Evolutionary conservation across 768 basidiomycete genomes (phyloP).

Genomic region (Kwoniella shandongensis): DNA sequence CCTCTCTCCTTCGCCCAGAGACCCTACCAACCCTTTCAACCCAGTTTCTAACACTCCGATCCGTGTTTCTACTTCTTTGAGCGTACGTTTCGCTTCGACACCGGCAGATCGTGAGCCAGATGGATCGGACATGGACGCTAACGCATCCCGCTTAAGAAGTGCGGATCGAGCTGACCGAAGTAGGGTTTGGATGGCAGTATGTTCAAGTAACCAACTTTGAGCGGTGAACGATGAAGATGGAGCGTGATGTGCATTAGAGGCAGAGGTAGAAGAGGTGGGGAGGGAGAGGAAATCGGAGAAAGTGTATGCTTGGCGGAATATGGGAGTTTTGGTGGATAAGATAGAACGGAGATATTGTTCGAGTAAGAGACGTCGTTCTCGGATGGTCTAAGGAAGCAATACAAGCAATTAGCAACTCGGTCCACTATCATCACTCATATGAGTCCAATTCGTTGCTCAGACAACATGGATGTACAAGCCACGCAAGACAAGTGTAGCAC

Average conservation of each 20-base stretch:
- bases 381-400: conserved; percentile 59
- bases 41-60: conserved; percentile 68
- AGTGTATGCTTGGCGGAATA: conserved; percentile 74
- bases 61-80: conserved; percentile 56
- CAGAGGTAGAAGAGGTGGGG: conserved; percentile 10
- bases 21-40: conserved; percentile 67
- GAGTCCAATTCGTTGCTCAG: too few species aligned
- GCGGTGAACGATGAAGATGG: conserved; percentile 16
- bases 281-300: conserved; percentile 87
- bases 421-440: too few species aligned
- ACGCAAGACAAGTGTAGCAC: too few species aligned
- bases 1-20: conserved; percentile 88
- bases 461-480: too few species aligned
- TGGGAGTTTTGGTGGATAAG: conserved; percentile 72
- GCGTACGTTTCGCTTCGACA: conserved; percentile 68
- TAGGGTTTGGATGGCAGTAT: conserved; percentile 70
- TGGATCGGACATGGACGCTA: conserved; percentile 72
- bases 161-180: conserved; percentile 80
- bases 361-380: conserved; percentile 73
- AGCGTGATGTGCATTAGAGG: conserved; percentile 10
- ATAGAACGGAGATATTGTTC: conserved; percentile 86
- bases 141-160: conserved; percentile 80
- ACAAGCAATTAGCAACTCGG: too few species aligned
- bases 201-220: conserved; percentile 89
- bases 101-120: conserved; percentile 72